Percentiles rank a stretch among this genome's conserved stretches.
phyloP scores from a whole-genome alignment of 2,329 filamentous ascomycete genomes.

The Raffaelea albimanens region DNA sequence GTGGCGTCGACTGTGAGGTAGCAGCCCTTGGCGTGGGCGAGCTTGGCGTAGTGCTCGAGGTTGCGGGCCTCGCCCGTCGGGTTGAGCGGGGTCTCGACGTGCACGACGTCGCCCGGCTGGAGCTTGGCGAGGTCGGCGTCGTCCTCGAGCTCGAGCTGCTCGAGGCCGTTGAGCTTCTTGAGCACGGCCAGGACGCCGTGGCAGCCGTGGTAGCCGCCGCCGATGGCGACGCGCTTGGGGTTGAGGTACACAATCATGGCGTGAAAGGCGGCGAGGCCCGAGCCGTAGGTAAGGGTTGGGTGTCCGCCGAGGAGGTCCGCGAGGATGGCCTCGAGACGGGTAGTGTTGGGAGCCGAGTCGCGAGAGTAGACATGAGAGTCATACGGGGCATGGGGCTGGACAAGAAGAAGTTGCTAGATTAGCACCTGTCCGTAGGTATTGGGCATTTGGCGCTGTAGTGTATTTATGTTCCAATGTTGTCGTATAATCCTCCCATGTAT shows the following conservation, averaged over 20 bases:
- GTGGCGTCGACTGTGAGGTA: constrained; percentile 80
- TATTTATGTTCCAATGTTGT: too few species aligned
- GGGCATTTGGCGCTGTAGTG: too few species aligned
- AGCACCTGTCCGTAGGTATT: too few species aligned
- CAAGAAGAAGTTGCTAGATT: neutral
- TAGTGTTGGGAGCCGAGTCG: constrained; percentile 66
- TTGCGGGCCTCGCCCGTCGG: constrained; percentile 74
- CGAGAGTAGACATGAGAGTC: constrained; percentile 80
- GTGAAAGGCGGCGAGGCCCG: constrained; percentile 82
- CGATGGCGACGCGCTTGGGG: constrained; percentile 72
- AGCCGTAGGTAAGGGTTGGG: constrained; percentile 67
- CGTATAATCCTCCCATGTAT: too few species aligned
- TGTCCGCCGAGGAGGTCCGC: constrained; percentile 60
- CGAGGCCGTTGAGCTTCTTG: constrained; percentile 63
- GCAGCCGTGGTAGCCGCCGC: constrained; percentile 85
- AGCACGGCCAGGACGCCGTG: constrained; percentile 74
- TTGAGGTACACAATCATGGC: constrained; percentile 77
- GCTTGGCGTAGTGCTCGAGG: constrained; percentile 60
- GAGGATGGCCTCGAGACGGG: constrained; percentile 77
- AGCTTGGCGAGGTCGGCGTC: constrained; percentile 43
- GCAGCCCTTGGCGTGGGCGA: constrained; percentile 64
- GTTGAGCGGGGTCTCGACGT: constrained; percentile 90
- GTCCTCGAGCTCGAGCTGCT: constrained; percentile 58
- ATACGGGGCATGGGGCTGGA: constrained; percentile 33
- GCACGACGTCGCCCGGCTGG: constrained; percentile 70